A percentile compares a stretch with the other conserved stretches of the same genome.
Evolutionary conservation across 805 yeast species (phyloP).

Genomic region (Candida palmyrensis): DNA sequence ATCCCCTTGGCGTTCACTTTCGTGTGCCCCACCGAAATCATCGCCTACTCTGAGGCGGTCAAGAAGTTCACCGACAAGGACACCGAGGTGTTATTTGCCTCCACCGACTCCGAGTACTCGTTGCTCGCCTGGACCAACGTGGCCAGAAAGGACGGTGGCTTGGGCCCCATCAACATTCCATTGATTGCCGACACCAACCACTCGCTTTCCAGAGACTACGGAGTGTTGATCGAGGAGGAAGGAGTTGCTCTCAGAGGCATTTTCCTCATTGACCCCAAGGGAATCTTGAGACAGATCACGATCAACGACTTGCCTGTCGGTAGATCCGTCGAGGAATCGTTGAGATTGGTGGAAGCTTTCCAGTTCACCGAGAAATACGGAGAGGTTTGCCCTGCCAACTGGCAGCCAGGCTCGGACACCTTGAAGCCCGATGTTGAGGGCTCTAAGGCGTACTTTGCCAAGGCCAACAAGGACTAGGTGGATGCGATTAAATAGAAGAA

Average conservation of each 20-base stretch:
- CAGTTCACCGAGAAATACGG: slow-evolving; percentile 99
- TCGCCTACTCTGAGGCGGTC: slow-evolving; percentile 96
- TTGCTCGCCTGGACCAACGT: slow-evolving; percentile 97
- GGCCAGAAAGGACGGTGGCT: slow-evolving; percentile 96
- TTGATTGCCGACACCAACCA: slow-evolving; percentile 96
- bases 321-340: slow-evolving; percentile 96
- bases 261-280: slow-evolving; percentile 96
- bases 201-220: slow-evolving; percentile 90
- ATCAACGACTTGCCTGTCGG: slow-evolving; percentile 99
- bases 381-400: slow-evolving; percentile 99
- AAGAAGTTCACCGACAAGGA: slow-evolving; percentile 83
- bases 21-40: slow-evolving; percentile 98
- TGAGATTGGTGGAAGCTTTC: slow-evolving; percentile 98
- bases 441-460: slow-evolving; percentile 89
- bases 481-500: too few relatives aligned
- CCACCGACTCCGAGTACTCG: slow-evolving; percentile 98
- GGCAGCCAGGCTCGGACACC: slow-evolving; percentile 82
- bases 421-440: slow-evolving; percentile 77
- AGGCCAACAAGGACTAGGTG: slow-evolving; percentile 71
- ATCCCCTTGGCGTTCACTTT: slow-evolving; percentile 99
- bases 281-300: slow-evolving; percentile 92
- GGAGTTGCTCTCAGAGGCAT: slow-evolving; percentile 98
- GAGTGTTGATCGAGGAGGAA: slow-evolving; percentile 93
- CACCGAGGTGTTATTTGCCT: slow-evolving; percentile 88
- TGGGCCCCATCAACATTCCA: slow-evolving; percentile 93